Evolutionary conservation across 768 basidiomycete genomes (phyloP), one percentile per base, ranked within the genome.

Genomic region (Russula brevipes): DNA sequence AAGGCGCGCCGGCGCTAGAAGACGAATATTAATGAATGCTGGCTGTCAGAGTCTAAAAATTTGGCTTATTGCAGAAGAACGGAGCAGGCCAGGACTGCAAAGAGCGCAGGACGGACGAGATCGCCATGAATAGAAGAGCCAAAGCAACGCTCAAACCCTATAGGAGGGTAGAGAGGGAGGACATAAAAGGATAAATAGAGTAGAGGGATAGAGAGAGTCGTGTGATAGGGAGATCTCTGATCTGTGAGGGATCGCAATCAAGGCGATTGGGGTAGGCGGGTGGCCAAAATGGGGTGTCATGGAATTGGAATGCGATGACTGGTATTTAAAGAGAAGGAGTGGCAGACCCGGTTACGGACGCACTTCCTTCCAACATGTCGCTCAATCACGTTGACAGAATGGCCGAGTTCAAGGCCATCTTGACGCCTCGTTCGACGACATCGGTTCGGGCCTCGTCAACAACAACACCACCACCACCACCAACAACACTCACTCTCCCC

Each of bases 381-480:
- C 33, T 49, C 45, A 16, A 30, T n/a, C 31, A n/a, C 58, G 19
- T 38, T 49, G 38, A 55, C 44, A 36, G 54, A 45, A 45, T 64
- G 54, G 59, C 59, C 3, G 66, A 66, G 57, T 66, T 66, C 63
- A 60, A 51, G 14, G 63, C 63, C 3, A 51, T 66, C 59, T 49
- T 66, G 8, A 60, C 66, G 66, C 66, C 42, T 58, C 66, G 4
- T 64, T 66, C 50, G 66, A 66, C 59, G 9, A 57, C 50, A 66
- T 66, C 46, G 59, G 66, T 39, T 39, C 66, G 0, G 14, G 45
- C 19, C 44, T 66, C 42, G 54, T 33, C 17, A 50, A 63, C 50
- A 30, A 60, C 41, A 31, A 17, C 54, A 14, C 50, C 24, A 24
- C 39, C 17, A 50, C 64, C 50, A 30, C 39, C 17, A 50, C 64